These are phyloP conservation scores for Populus trichocarpa DNA, from an alignment of 441 rosid species.

Conservation along the genomic window DNA sequence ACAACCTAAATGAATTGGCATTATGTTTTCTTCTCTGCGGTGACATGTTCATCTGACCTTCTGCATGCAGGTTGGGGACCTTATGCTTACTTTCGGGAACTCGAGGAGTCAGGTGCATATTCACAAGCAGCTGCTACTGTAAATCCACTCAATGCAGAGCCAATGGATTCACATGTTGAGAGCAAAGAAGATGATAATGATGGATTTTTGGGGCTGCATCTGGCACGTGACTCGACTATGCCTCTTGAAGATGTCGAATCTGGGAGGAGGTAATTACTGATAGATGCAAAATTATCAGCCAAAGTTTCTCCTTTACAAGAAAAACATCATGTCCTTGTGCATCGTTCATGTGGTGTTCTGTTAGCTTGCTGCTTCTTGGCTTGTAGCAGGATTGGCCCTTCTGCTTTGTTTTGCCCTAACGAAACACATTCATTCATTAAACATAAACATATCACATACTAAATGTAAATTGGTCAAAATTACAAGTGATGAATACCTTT, in stretches of 20 bases:
- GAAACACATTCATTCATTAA: neutral
- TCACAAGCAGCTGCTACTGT: slow-evolving; percentile 18
- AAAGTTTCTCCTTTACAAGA: neutral
- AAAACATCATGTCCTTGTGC: too few species aligned
- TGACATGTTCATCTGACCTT: neutral
- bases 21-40: neutral
- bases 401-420: neutral
- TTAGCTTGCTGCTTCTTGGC: neutral
- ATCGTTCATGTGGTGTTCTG: neutral
- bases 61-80: slow-evolving; percentile 70
- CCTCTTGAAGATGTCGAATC: slow-evolving; percentile 35
- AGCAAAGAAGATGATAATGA: slow-evolving; percentile 33
- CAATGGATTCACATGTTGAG: slow-evolving; percentile 19
- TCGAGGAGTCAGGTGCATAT: slow-evolving; percentile 31
- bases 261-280: slow-evolving; percentile 23
- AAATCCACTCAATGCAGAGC: slow-evolving; percentile 21
- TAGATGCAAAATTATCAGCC: neutral
- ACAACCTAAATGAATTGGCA: neutral
- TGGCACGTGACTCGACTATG: slow-evolving; percentile 30
- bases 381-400: neutral
- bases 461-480: neutral
- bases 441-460: neutral
- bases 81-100: slow-evolving; percentile 64
- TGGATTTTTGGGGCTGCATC: slow-evolving; percentile 44
- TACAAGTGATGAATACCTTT: neutral